A percentile compares a stretch with the other conserved stretches of the same genome.
These are phyloP conservation scores for Diacronema lutheri DNA, from an alignment of 78 protist genomes.

Conservation along the genomic window DNA sequence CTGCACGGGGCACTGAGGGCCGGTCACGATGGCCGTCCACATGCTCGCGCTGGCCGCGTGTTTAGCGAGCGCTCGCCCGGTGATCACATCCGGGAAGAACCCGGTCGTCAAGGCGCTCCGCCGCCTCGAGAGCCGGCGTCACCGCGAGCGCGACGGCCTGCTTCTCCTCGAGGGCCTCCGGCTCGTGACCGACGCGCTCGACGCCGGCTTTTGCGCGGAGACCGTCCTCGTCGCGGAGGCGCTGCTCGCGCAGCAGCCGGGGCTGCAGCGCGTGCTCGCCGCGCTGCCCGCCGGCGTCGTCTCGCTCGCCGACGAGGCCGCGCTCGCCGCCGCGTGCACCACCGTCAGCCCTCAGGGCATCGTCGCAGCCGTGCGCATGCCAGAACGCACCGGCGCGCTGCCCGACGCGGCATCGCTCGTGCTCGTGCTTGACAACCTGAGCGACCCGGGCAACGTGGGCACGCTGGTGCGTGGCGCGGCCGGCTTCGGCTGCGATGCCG, in stretches of 20 bases:
- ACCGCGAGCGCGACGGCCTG: neutral
- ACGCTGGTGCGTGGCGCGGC: neutral
- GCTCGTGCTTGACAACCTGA: neutral
- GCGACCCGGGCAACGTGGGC: conserved; percentile 1
- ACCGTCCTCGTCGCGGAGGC: neutral
- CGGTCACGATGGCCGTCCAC: too few species aligned
- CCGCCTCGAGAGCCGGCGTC: neutral
- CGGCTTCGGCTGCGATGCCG: neutral
- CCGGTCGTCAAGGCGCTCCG: neutral
- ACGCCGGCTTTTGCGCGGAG: neutral
- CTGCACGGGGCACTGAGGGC: too few species aligned
- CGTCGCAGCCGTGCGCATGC: neutral
- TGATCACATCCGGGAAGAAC: neutral
- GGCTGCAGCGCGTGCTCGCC: neutral
- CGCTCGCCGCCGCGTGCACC: neutral
- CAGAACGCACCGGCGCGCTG: too few species aligned
- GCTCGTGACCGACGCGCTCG: neutral
- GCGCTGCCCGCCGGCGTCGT: too few species aligned
- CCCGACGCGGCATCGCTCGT: neutral
- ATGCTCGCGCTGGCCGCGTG: too few species aligned
- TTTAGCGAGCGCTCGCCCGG: too few species aligned
- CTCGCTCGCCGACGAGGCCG: neutral
- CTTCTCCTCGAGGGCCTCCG: neutral
- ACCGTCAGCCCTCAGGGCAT: neutral
- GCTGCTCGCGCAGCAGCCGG: neutral